Conservation (phyloP, 78 protist species). For the Salpingoeca rosetta region DNA sequence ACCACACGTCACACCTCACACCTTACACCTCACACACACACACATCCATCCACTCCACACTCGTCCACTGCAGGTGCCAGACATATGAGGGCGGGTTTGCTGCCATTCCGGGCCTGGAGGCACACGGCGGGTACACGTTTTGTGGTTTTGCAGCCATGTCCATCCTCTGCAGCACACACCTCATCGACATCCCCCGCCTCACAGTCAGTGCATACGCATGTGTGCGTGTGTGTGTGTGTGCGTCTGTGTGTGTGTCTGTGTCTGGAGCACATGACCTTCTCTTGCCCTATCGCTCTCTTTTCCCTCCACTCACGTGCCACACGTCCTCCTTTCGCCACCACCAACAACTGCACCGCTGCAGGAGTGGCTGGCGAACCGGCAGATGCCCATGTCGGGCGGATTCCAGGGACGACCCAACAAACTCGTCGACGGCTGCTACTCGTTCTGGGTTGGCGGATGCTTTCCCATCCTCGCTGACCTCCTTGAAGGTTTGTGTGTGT, state of each 20-base stretch:
- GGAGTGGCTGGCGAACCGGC: slow-evolving; percentile 74
- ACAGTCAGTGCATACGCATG: not conserved
- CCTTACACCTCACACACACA: not conserved
- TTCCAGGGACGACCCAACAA: slow-evolving; percentile 95
- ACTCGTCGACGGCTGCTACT: slow-evolving; percentile 94
- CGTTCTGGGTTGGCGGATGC: slow-evolving; percentile 86
- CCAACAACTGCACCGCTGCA: too few species aligned
- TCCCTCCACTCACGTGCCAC: too few species aligned
- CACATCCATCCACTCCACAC: too few species aligned
- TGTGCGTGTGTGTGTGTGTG: too few species aligned
- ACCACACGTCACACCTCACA: too few species aligned
- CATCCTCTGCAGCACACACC: slow-evolving; percentile 34
- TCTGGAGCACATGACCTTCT: not conserved
- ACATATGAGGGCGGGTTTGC: slow-evolving; percentile 96
- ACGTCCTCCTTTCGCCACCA: too few species aligned
- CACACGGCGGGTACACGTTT: slow-evolving; percentile 98
- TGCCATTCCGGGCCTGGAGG: slow-evolving; percentile 82
- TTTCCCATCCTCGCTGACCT: slow-evolving; percentile 20
- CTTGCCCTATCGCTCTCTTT: not conserved
- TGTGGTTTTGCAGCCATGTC: slow-evolving; percentile 86
- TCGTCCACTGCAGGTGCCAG: slow-evolving; percentile 55
- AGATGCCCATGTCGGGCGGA: slow-evolving; percentile 84
- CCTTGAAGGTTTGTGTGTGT: not conserved
- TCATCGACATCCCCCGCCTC: slow-evolving; percentile 39
- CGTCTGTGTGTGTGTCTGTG: not conserved